Evolutionary conservation across 305 asterid species (phyloP).

Genomic region (Fraxinus paxiana): DNA sequence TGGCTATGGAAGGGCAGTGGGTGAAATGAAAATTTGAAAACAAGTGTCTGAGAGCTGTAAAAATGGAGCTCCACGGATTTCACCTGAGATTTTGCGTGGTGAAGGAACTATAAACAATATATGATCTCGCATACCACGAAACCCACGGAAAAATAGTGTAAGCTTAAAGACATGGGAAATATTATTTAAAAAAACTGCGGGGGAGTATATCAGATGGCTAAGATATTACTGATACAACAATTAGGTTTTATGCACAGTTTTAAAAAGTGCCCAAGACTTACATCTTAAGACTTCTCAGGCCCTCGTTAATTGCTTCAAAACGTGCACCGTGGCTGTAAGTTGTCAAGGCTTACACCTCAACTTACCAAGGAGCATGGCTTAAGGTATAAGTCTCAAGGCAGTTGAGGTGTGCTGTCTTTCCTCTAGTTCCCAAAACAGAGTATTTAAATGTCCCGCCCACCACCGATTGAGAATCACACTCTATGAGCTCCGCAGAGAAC

Average conservation of each 20-base stretch:
- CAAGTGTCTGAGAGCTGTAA: not conserved
- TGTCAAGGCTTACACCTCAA: not conserved
- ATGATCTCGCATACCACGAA: not conserved
- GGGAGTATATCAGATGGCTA: conserved; percentile 2
- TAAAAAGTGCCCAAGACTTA: not conserved
- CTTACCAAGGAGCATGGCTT: not conserved
- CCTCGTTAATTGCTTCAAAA: not conserved
- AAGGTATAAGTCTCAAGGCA: not conserved
- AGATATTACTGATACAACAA: not conserved
- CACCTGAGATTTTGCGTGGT: not conserved
- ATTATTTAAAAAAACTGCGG: not conserved
- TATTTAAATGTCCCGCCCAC: not conserved
- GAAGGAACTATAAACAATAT: not conserved
- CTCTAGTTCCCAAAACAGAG: not conserved
- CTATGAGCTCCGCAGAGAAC: not conserved
- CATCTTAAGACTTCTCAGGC: not conserved
- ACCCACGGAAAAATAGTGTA: not conserved
- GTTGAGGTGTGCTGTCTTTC: not conserved
- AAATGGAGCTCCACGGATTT: not conserved
- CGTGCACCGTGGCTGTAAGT: not conserved
- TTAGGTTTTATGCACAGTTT: not conserved
- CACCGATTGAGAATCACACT: not conserved
- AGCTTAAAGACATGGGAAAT: not conserved
- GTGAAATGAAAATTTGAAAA: not conserved
- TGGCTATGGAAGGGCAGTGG: not conserved